Percentiles rank a stretch among this genome's conserved stretches.
Evolutionary conservation across 306 rosid genomes (phyloP).

Genomic region (Prunus fruticosa): DNA sequence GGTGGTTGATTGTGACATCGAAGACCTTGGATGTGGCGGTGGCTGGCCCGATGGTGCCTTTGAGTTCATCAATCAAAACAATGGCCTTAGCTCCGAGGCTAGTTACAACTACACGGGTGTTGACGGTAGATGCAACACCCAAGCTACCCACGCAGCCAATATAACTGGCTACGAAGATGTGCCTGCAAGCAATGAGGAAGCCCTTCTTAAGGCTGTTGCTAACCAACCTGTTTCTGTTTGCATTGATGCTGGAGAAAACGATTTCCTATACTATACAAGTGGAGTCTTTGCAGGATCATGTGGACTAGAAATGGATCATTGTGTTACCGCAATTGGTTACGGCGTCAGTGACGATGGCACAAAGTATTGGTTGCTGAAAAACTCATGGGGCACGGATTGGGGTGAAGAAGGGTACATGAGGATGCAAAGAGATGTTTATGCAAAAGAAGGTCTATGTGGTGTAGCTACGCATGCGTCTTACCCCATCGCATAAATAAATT

Average conservation of each 20-base stretch:
- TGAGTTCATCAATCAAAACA: constrained; percentile 33
- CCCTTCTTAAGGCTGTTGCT: constrained; percentile 33
- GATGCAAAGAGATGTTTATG: constrained; percentile 36
- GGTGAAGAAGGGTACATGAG: constrained; percentile 47
- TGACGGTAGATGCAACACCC: constrained; percentile 27
- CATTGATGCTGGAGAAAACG: constrained; percentile 40
- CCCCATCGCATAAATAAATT: constrained; percentile 28
- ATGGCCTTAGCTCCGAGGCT: constrained; percentile 33
- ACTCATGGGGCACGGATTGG: constrained; percentile 49
- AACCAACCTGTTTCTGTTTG: constrained; percentile 44
- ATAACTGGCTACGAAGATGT: constrained; percentile 34
- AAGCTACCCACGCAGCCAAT: constrained; percentile 7
- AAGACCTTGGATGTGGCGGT: constrained; percentile 43
- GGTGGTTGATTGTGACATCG: constrained; percentile 44
- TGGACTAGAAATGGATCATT: constrained; percentile 40
- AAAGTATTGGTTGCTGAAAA: constrained; percentile 47
- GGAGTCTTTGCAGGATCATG: constrained; percentile 45
- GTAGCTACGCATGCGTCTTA: constrained; percentile 49
- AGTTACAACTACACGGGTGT: constrained; percentile 32
- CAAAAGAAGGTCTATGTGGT: constrained; percentile 43
- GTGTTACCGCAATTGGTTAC: constrained; percentile 45
- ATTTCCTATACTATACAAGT: constrained; percentile 29
- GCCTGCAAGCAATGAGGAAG: constrained; percentile 30
- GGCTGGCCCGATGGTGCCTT: constrained; percentile 43
- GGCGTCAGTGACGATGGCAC: constrained; percentile 35